These are phyloP conservation scores for Heterobasidion occidentale DNA, from an alignment of 1,284 basidiomycete genomes.

Conservation along the genomic window DNA sequence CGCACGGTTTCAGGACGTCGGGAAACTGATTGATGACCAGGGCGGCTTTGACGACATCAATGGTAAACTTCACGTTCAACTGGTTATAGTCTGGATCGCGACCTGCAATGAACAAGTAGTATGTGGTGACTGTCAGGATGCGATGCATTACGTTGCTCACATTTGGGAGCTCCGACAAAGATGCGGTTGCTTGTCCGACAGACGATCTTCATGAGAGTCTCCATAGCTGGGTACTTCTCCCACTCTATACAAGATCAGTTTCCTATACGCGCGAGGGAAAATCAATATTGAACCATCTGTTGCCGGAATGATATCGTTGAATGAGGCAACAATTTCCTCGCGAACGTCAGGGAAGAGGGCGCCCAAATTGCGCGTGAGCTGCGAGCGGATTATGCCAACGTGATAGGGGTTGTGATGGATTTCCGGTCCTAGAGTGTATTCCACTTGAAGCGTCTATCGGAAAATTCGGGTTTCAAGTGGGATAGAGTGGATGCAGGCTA, in stretches of 20 bases:
- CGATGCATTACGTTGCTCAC: slow-evolving; percentile 15
- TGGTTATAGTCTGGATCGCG: slow-evolving; percentile 28
- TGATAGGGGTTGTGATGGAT: slow-evolving; percentile 21
- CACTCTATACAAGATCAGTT: slow-evolving; percentile 24
- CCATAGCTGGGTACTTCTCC: slow-evolving; percentile 22
- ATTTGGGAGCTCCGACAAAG: slow-evolving; percentile 32
- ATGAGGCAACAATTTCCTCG: slow-evolving; percentile 26
- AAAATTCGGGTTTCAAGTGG: not conserved
- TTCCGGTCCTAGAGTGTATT: slow-evolving; percentile 7
- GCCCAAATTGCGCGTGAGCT: slow-evolving; percentile 26
- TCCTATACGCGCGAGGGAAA: not conserved
- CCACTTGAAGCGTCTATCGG: not conserved
- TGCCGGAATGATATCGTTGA: slow-evolving; percentile 20
- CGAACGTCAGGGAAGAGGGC: slow-evolving; percentile 22
- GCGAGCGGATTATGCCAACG: slow-evolving; percentile 19
- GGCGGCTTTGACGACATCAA: slow-evolving; percentile 20
- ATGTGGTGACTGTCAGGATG: not conserved
- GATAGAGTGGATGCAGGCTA: not conserved
- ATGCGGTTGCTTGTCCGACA: slow-evolving; percentile 30
- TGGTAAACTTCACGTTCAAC: slow-evolving; percentile 24
- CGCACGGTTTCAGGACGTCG: slow-evolving; percentile 29
- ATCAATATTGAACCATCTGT: not conserved
- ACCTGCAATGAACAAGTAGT: slow-evolving; percentile 20
- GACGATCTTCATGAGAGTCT: slow-evolving; percentile 30
- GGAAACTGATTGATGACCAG: slow-evolving; percentile 27